A percentile compares a stretch with the other conserved stretches of the same genome.
Evolutionary conservation across 192 early-diverging fungal species (phyloP).

Genomic region (Chytriomyces sp.): DNA sequence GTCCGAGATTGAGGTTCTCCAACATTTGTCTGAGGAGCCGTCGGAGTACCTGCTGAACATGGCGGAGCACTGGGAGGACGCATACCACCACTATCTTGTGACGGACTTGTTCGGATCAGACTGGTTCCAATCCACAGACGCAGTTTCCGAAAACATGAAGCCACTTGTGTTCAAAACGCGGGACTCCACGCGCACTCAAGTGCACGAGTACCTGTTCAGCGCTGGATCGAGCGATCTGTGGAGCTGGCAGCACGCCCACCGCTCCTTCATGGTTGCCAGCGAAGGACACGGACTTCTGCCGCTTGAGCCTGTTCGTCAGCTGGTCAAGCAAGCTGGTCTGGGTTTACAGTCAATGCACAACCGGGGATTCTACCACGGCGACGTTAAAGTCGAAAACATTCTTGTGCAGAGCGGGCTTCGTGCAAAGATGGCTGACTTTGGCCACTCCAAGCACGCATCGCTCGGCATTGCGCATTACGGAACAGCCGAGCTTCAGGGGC

Average conservation of each 20-base stretch:
- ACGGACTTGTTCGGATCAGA: constrained; percentile 26
- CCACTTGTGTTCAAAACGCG: constrained; percentile 7
- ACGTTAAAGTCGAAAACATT: constrained; percentile 69
- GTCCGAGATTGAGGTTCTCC: not conserved
- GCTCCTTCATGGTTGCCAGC: not conserved
- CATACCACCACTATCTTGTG: constrained; percentile 30
- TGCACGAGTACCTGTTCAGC: not conserved
- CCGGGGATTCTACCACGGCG: constrained; percentile 57
- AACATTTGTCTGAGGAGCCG: not conserved
- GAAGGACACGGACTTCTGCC: constrained; percentile 8
- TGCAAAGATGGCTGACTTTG: constrained; percentile 27
- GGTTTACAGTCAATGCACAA: constrained; percentile 52
- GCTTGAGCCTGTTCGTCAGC: constrained; percentile 10
- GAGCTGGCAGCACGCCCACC: constrained; percentile 26
- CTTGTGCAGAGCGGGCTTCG: constrained; percentile 23
- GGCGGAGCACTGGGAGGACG: constrained; percentile 11
- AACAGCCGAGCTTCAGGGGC: constrained; percentile 17
- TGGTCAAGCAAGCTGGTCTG: constrained; percentile 52
- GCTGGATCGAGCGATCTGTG: constrained; percentile 22
- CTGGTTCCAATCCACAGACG: not conserved
- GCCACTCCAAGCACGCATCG: constrained; percentile 24
- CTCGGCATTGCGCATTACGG: constrained; percentile 22
- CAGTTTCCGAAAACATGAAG: not conserved
- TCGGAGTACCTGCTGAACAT: constrained; percentile 7
- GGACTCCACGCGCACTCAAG: not conserved